Evolutionary conservation across 371 early-diverging fungal species (phyloP).

Genomic region (Gilbertella persicaria): DNA sequence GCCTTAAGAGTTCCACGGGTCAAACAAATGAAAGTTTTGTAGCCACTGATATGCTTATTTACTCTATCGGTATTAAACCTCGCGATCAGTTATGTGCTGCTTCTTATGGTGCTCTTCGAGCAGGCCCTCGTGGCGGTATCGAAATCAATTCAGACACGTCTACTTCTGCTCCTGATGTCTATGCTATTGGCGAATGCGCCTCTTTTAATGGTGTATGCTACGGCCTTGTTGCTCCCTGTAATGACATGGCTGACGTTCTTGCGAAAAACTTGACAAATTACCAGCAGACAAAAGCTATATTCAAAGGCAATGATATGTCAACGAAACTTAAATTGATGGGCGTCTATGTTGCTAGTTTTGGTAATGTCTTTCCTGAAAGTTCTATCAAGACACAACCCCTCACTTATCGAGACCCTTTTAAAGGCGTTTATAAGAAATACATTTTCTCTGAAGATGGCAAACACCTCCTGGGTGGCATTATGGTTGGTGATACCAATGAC

Average conservation of each 20-base stretch:
- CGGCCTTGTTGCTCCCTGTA: slow-evolving; percentile 70
- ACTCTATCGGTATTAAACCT: slow-evolving; percentile 63
- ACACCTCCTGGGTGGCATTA: slow-evolving; percentile 67
- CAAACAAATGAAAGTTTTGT: slow-evolving; percentile 23
- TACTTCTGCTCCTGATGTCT: slow-evolving; percentile 51
- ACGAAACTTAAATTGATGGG: slow-evolving; percentile 72
- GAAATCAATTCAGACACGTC: slow-evolving; percentile 52
- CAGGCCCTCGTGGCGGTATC: slow-evolving; percentile 57
- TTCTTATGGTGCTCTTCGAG: slow-evolving; percentile 31
- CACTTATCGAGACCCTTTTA: slow-evolving; percentile 62
- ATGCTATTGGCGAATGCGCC: slow-evolving; percentile 71
- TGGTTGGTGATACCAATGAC: slow-evolving; percentile 69
- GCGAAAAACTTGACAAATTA: slow-evolving; percentile 54
- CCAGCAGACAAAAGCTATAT: slow-evolving; percentile 22
- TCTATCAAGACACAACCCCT: slow-evolving; percentile 36
- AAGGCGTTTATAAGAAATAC: slow-evolving; percentile 62
- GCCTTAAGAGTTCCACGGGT: slow-evolving; percentile 11
- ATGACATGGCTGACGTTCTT: slow-evolving; percentile 70
- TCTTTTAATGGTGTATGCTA: slow-evolving; percentile 49
- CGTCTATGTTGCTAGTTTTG: slow-evolving; percentile 72
- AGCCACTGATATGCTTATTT: slow-evolving; percentile 56
- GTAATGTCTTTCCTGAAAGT: slow-evolving; percentile 60
- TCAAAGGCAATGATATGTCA: slow-evolving; percentile 67
- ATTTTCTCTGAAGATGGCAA: slow-evolving; percentile 67
- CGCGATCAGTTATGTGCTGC: slow-evolving; percentile 55